Base-by-base conservation (phyloP, 192 early-diverging fungal genomes). In the Coemansia sp. region DNA sequence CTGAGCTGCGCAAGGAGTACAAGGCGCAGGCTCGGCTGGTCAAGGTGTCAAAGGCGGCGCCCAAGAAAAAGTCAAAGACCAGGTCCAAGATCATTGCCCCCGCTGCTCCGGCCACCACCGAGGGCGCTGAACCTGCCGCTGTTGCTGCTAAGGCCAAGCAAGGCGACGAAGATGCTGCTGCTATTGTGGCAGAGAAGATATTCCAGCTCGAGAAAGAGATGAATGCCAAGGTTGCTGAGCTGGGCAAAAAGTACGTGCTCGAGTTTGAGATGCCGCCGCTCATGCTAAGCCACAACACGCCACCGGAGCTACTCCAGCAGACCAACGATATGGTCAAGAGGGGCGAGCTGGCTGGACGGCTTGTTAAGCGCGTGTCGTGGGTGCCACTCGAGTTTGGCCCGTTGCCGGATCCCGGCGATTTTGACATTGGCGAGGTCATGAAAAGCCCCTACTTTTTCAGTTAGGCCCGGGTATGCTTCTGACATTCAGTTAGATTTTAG, bases 391-490 rank as follows among this genome's bases (percentile, higher is more conserved):
- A 76, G 37, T 92, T 96, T 70, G 83, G 87, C 4, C 85, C 87
- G 13, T 68, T 99, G 63, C 96, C 96, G 0, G 71, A 77, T 14
- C 85, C 87, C 42, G 96, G 96, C 57, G 85, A 90, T 21, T 94
- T 99, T 83, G 86, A 96, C 75, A 85, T 99, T 37, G 67, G 83
- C 36, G 73, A 86, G 65, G 94, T 99, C 2, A 85, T 83, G 63
- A 80, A 91, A 13, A 93, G 91, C 43, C 82, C 80, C 16, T 99
- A 97, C 77, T 99, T 99, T 65, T 99, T 99, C 85, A 90, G 94
- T 64, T 99, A 56, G 53, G 8, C 21, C 10, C 31, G 31, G 1
- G 31, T 31, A 31, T n/a, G n/a, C n/a, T n/a, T 18, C 20, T 9
- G 18, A 21, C 20, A 7, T 23, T 24, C 42, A 45, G 42, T 21